These are phyloP conservation scores for Calonectria pteridis DNA, from an alignment of 2,329 filamentous ascomycete species.

Conservation along the genomic window DNA sequence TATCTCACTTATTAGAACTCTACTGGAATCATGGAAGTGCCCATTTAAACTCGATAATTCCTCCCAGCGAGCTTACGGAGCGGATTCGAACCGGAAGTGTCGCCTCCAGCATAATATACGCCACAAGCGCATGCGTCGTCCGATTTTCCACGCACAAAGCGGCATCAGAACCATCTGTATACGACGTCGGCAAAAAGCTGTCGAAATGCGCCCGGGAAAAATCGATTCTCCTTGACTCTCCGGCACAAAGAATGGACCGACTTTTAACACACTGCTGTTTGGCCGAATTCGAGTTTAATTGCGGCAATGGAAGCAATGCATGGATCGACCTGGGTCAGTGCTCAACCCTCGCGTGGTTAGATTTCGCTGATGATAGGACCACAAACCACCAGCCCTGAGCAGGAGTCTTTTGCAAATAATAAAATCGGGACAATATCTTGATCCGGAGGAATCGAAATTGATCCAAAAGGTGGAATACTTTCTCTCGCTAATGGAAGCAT, in stretches of 20 bases:
- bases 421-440: not conserved
- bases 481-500: not conserved
- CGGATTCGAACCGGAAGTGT: not conserved
- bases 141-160: not conserved
- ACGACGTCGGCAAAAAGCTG: not conserved
- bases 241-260: not conserved
- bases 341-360: not conserved
- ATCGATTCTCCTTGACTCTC: not conserved
- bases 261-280: not conserved
- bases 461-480: not conserved
- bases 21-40: not conserved
- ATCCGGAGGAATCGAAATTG: not conserved
- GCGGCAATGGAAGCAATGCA: not conserved
- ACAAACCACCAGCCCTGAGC: not conserved
- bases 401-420: not conserved
- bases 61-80: not conserved
- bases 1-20: conserved; percentile 1
- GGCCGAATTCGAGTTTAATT: not conserved
- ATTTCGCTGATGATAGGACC: not conserved
- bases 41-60: not conserved
- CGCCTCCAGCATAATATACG: not conserved
- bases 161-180: not conserved
- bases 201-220: not conserved
- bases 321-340: not conserved
- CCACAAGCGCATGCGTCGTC: not conserved